These are phyloP conservation scores for Colletotrichum spinosum DNA, from an alignment of 2,329 filamentous ascomycete genomes.

Conservation along the genomic window DNA sequence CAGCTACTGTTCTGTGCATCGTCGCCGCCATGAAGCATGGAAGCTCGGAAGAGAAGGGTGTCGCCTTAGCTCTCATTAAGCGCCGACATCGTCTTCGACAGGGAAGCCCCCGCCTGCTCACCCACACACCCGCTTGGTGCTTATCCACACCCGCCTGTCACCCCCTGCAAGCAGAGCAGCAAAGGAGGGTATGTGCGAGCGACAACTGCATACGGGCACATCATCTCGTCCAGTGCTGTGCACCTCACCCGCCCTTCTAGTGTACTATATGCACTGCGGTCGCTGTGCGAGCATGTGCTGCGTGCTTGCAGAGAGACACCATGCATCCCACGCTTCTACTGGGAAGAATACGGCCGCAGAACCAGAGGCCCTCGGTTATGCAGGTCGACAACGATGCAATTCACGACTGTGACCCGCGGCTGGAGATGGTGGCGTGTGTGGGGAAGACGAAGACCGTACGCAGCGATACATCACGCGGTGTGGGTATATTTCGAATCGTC, in stretches of 20 bases:
- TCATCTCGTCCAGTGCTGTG: neutral
- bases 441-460: constrained; percentile 9
- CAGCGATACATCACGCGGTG: no score
- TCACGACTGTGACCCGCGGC: constrained; percentile 20
- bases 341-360: constrained; percentile 46
- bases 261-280: neutral
- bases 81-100: constrained; percentile 33
- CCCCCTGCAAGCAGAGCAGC: constrained; percentile 17
- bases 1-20: no score
- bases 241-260: constrained; percentile 1
- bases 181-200: constrained; percentile 13
- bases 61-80: constrained; percentile 35
- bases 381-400: constrained; percentile 41
- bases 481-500: no score
- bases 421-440: constrained; percentile 36
- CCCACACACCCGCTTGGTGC: constrained; percentile 30
- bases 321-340: constrained; percentile 38
- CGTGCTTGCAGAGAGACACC: constrained; percentile 29
- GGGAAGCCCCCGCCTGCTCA: constrained; percentile 29
- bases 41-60: constrained; percentile 27
- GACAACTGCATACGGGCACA: constrained; percentile 18
- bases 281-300: constrained; percentile 28
- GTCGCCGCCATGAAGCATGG: neutral
- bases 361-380: constrained; percentile 53
- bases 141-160: constrained; percentile 30